Conservation (phyloP, 768 basidiomycete genomes). For the Coprinellus micaceus region DNA sequence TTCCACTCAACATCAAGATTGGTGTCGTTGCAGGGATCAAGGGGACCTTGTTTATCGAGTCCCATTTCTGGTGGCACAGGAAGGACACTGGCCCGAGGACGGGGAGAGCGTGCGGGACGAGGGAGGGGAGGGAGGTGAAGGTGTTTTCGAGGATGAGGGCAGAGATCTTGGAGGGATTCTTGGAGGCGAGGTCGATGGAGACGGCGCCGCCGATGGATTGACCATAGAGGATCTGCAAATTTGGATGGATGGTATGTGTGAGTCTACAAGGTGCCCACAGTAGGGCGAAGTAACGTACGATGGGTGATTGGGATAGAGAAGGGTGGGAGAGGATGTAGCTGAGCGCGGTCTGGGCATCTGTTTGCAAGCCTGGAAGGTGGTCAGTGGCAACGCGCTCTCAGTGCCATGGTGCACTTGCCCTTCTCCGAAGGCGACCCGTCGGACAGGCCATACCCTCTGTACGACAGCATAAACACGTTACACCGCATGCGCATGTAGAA, state of each 20-base stretch:
- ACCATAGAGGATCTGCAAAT: constrained; percentile 65
- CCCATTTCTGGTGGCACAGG: constrained; percentile 87
- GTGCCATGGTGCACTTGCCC: constrained; percentile 39
- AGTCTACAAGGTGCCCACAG: too few relatives aligned
- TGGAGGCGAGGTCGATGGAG: constrained; percentile 79
- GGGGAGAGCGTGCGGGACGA: constrained; percentile 81
- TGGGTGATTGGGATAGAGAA: constrained; percentile 56
- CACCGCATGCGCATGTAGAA: constrained; percentile 83
- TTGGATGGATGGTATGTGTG: too few relatives aligned
- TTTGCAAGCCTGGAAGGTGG: constrained; percentile 54
- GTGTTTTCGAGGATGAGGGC: constrained; percentile 93
- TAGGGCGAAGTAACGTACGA: constrained; percentile 52
- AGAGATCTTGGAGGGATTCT: constrained; percentile 69
- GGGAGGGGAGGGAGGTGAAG: constrained; percentile 76
- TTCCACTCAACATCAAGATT: constrained; percentile 80
- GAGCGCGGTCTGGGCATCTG: constrained; percentile 82
- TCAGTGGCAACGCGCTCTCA: neutral
- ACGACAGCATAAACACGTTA: constrained; percentile 93
- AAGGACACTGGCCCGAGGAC: constrained; percentile 68
- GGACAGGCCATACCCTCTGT: constrained; percentile 91
- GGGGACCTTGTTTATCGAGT: constrained; percentile 64
- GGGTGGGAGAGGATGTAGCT: constrained; percentile 70
- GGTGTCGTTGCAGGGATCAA: constrained; percentile 63
- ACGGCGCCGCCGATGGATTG: constrained; percentile 94
- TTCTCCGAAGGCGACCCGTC: constrained; percentile 85